Percentiles rank a stretch among this genome's conserved stretches.
These are phyloP conservation scores for Solanum hybrid DNA, from an alignment of 305 asterid genomes.

Conservation along the genomic window DNA sequence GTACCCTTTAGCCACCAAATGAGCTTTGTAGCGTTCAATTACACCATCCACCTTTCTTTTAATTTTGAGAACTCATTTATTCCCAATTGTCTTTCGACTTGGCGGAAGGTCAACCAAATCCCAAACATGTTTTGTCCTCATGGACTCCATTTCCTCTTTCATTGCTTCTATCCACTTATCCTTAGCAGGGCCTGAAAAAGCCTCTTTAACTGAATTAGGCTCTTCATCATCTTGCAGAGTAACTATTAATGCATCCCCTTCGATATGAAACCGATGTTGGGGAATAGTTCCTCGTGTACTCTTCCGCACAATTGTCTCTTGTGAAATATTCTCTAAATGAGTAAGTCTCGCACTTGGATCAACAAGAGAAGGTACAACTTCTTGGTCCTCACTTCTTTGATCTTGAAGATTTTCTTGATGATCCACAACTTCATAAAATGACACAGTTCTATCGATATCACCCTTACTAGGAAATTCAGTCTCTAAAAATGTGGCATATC, in stretches of 20 bases:
- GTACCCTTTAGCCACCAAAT: not conserved
- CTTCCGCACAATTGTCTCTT: not conserved
- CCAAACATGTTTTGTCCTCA: not conserved
- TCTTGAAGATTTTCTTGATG: not conserved
- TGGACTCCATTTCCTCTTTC: not conserved
- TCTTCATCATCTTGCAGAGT: not conserved
- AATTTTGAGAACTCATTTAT: too few relatives aligned
- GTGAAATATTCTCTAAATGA: not conserved
- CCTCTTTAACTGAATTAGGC: not conserved
- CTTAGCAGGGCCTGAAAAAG: not conserved
- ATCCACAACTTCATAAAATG: not conserved
- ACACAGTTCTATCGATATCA: not conserved
- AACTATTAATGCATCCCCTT: not conserved
- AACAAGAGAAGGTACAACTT: not conserved
- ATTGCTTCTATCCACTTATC: too few relatives aligned
- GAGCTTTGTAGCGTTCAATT: not conserved
- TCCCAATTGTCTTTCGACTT: not conserved
- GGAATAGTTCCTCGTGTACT: not conserved
- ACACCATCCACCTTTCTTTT: not conserved
- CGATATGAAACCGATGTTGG: not conserved
- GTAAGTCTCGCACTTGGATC: not conserved
- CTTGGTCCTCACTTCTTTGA: not conserved
- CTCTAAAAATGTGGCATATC: not conserved
- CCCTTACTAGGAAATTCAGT: not conserved
- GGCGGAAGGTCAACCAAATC: not conserved